A percentile compares a stretch with the other conserved stretches of the same genome.
These are phyloP conservation scores for Mycena epipterygia DNA, from an alignment of 768 basidiomycete genomes.

Conservation along the genomic window DNA sequence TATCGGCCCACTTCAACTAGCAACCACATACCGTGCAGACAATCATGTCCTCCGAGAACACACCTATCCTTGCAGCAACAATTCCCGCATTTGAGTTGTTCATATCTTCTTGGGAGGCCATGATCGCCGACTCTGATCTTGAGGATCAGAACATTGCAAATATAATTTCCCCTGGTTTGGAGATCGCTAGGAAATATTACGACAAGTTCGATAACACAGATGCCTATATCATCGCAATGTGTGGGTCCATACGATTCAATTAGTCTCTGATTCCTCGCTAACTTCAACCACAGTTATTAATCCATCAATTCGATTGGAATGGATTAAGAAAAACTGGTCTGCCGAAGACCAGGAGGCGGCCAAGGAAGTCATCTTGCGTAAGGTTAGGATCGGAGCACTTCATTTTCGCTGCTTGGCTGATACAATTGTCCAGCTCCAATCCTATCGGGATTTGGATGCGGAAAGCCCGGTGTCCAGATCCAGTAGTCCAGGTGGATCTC, in stretches of 20 bases:
- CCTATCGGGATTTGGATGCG: conserved; percentile 16
- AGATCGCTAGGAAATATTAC: conserved; percentile 10
- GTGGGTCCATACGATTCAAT: conserved; percentile 13
- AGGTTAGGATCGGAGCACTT: conserved; percentile 16
- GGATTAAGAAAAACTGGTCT: conserved; percentile 19
- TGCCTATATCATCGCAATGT: conserved; percentile 18
- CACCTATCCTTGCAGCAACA: not conserved
- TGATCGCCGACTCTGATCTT: conserved; percentile 1
- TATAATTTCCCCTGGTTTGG: conserved; percentile 2
- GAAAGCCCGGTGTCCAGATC: conserved; percentile 15
- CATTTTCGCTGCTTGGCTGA: conserved; percentile 16
- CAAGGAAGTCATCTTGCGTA: conserved; percentile 10
- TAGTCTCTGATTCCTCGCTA: conserved; percentile 14
- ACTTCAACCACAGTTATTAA: conserved; percentile 18
- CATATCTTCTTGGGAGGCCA: not conserved
- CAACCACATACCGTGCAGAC: not conserved
- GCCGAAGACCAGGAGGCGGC: conserved; percentile 10
- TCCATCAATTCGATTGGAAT: conserved; percentile 19
- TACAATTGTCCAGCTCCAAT: conserved; percentile 17
- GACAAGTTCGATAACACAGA: conserved; percentile 17
- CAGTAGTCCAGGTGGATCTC: conserved; percentile 14
- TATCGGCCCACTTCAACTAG: not conserved
- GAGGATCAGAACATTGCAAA: conserved; percentile 3
- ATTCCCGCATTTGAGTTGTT: not conserved
- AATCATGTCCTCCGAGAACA: not conserved